Evolutionary conservation across 2,329 filamentous ascomycete species (phyloP).

Genomic region (Paraphaeosphaeria minitans): DNA sequence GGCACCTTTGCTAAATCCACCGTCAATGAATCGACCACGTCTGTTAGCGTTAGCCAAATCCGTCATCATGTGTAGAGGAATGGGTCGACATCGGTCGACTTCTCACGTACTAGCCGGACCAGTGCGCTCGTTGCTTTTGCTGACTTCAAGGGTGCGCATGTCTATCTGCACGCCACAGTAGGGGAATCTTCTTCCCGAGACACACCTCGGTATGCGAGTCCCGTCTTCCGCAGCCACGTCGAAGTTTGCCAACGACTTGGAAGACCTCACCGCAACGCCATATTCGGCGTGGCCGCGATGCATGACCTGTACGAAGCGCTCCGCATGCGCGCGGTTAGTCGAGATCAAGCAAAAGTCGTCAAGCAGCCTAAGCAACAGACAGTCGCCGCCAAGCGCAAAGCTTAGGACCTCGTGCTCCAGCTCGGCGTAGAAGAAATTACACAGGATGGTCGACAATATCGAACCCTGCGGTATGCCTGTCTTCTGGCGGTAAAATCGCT

Average conservation of each 20-base stretch:
- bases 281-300: conserved; percentile 77
- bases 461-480: conserved; percentile 93
- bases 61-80: conserved; percentile 1
- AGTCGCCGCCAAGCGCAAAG: conserved; percentile 67
- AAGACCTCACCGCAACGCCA: conserved; percentile 75
- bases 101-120: conserved; percentile 55
- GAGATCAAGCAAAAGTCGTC: conserved; percentile 95
- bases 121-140: conserved; percentile 66
- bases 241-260: conserved; percentile 88
- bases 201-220: conserved; percentile 38
- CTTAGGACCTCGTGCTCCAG: conserved; percentile 72
- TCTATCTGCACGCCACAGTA: conserved; percentile 87
- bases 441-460: conserved; percentile 81
- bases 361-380: conserved; percentile 78
- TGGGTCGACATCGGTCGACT: conserved; percentile 5
- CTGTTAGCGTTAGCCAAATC: conserved; percentile 38
- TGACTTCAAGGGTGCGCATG: conserved; percentile 73
- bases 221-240: conserved; percentile 64
- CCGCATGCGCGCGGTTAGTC: conserved; percentile 68
- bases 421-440: conserved; percentile 95
- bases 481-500: conserved; percentile 86
- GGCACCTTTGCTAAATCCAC: conserved; percentile 75
- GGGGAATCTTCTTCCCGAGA: conserved; percentile 67
- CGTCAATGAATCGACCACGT: conserved; percentile 73
- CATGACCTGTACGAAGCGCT: conserved; percentile 78